phyloP scores from a whole-genome alignment of 2,329 filamentous ascomycete genomes.

The Colletotrichum magnum region DNA sequence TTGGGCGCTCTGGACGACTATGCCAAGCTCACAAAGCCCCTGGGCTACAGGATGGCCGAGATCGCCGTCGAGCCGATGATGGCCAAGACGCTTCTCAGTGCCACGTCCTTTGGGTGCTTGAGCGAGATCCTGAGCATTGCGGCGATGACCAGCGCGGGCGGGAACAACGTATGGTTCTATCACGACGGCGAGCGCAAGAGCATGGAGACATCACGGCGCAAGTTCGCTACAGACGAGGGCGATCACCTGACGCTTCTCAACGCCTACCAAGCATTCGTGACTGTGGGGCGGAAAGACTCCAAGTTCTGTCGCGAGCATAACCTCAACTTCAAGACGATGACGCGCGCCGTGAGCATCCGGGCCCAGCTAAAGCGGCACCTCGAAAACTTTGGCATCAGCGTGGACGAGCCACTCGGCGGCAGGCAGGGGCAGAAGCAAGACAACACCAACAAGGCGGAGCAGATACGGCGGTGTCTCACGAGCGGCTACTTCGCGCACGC shows the following conservation, averaged over 20 bases:
- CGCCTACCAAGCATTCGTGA: slow-evolving; percentile 91
- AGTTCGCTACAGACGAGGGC: slow-evolving; percentile 92
- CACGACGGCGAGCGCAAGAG: slow-evolving; percentile 83
- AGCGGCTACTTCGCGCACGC: slow-evolving; percentile 94
- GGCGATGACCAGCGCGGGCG: slow-evolving; percentile 91
- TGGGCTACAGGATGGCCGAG: slow-evolving; percentile 94
- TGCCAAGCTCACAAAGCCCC: slow-evolving; percentile 88
- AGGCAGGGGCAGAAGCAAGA: slow-evolving; percentile 45
- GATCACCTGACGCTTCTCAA: slow-evolving; percentile 95
- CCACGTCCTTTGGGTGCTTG: slow-evolving; percentile 81
- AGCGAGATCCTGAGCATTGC: slow-evolving; percentile 92
- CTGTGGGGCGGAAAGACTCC: slow-evolving; percentile 84
- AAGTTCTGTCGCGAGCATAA: slow-evolving; percentile 90
- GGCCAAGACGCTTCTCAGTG: slow-evolving; percentile 86
- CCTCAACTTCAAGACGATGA: slow-evolving; percentile 89
- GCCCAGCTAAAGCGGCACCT: slow-evolving; percentile 89
- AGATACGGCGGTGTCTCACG: slow-evolving; percentile 87
- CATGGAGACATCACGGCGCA: slow-evolving; percentile 80
- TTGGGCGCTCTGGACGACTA: slow-evolving; percentile 90
- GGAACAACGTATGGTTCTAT: slow-evolving; percentile 84
- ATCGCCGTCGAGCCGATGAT: slow-evolving; percentile 96
- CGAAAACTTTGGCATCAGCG: slow-evolving; percentile 83
- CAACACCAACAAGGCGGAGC: slow-evolving; percentile 68
- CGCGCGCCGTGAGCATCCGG: slow-evolving; percentile 86
- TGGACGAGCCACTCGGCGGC: slow-evolving; percentile 71